phyloP scores from a whole-genome alignment of 352 stramenopile species.

The Pythium monospermum region DNA sequence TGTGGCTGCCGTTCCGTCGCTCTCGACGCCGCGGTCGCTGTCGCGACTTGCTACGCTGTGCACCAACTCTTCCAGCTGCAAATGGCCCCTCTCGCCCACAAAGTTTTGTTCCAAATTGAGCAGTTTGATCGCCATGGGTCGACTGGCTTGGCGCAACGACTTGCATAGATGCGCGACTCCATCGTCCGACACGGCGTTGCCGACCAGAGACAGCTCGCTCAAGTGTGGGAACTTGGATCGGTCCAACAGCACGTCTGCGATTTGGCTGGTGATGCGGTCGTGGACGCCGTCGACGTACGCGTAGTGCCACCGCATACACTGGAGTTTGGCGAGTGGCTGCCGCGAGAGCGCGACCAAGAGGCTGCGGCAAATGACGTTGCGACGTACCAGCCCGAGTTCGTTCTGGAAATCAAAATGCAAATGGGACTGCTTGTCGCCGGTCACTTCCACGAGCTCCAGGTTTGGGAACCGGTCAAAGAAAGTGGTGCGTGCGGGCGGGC shows the following conservation, averaged over 20 bases:
- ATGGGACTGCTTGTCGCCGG: slow-evolving; percentile 16
- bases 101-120: slow-evolving; percentile 33
- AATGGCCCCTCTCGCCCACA: slow-evolving; percentile 25
- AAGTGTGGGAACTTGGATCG: slow-evolving; percentile 12
- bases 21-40: not conserved
- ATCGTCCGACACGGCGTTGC: slow-evolving; percentile 30
- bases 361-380: slow-evolving; percentile 21
- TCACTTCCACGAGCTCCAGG: slow-evolving; percentile 17
- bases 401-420: slow-evolving; percentile 21
- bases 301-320: slow-evolving; percentile 11
- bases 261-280: slow-evolving; percentile 25
- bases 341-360: slow-evolving; percentile 12
- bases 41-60: too few relatives aligned
- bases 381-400: slow-evolving; percentile 18
- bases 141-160: not conserved
- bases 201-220: slow-evolving; percentile 18
- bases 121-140: not conserved
- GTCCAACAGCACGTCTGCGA: slow-evolving; percentile 17
- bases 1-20: not conserved
- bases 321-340: slow-evolving; percentile 8
- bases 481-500: slow-evolving; percentile 7
- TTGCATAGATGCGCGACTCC: slow-evolving; percentile 21
- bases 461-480: slow-evolving; percentile 28
- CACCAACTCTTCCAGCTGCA: slow-evolving; percentile 11
- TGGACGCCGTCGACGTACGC: slow-evolving; percentile 28